A percentile compares a stretch with the other conserved stretches of the same genome.
Evolutionary conservation across 768 basidiomycete species (phyloP).

Genomic region (Lactifluus pinguis): DNA sequence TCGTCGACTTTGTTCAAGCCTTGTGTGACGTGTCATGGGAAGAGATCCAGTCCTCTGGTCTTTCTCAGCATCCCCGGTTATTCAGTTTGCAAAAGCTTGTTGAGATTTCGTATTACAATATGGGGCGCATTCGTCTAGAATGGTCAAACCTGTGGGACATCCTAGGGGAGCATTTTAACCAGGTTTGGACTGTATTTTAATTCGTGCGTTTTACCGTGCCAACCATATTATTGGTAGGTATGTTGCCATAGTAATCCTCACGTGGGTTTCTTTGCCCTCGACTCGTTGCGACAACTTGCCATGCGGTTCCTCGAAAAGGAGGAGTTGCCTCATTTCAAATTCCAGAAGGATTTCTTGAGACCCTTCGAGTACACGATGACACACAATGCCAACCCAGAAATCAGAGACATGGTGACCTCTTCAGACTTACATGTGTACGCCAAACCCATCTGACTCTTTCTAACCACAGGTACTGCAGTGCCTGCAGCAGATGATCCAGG

Average conservation of each 20-base stretch:
- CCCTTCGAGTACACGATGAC: constrained; percentile 98
- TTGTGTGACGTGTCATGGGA: constrained; percentile 98
- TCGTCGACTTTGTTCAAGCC: constrained; percentile 95
- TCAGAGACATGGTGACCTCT: constrained; percentile 79
- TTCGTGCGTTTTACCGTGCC: background rate
- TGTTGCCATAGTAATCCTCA: constrained; percentile 97
- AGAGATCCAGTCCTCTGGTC: constrained; percentile 94
- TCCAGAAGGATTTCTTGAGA: constrained; percentile 97
- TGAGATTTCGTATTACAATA: constrained; percentile 99
- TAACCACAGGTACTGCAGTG: constrained; percentile 80
- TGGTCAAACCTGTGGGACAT: constrained; percentile 99
- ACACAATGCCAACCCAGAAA: constrained; percentile 91
- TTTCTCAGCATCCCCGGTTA: constrained; percentile 87
- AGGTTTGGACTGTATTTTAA: constrained; percentile 40
- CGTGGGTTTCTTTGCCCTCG: constrained; percentile 93
- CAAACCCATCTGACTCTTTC: background rate
- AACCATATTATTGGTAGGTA: constrained; percentile 45
- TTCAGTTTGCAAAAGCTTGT: constrained; percentile 98
- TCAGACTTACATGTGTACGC: background rate
- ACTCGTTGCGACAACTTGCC: constrained; percentile 91
- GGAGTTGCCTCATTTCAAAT: constrained; percentile 95
- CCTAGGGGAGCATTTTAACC: constrained; percentile 96
- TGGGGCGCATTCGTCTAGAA: constrained; percentile 94
- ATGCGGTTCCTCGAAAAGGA: constrained; percentile 99
- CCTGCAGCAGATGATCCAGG: constrained; percentile 97